Evolutionary conservation across 306 rosid species (phyloP), one percentile per base, ranked within the genome.

Genomic region (Rubus idaeus): DNA sequence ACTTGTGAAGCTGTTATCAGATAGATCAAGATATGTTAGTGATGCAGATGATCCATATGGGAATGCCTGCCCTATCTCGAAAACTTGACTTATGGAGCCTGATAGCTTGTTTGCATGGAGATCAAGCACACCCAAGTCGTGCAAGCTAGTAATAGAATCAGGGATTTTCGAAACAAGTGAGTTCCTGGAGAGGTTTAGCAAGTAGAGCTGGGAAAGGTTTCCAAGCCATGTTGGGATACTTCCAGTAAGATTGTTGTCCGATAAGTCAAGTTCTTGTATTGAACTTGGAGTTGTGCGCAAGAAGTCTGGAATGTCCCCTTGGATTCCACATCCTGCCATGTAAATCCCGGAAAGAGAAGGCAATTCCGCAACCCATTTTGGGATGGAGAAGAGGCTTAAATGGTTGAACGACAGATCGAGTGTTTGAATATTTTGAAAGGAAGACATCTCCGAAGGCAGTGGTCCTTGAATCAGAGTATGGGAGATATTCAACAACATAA

Each of bases 101-200:
- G 79, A 77, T 71, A 92, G 70, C 80, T 79, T 92, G 56, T 92
- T 92, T 64, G 91, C 88, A 83, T 89, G 91, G 78, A 90, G 93
- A 84, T 92, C 91, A 78, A 90, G 88, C 66, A 86, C 81, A 47
- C 81, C 82, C 35, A 90, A 80, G 66, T 77, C 68, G 16, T 57
- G 58, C 81, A 88, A 82, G 26, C 82, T 86, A 57, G 80, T 70
- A 35, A 92, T 45, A 12, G 90, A 88, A 70, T 78, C 78, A 2
- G 93, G 93, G 35, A 92, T 88, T 69, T 68, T 46, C 40, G 88
- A 88, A 57, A 79, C 78, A 39, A 92, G 86, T 69, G 89, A 76
- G 56, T 92, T 92, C 60, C 75, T 65, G 73, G 93, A 92, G 46
- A 92, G 92, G 81, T 87, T 92, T n/a, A 92, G 51, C 37, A 70